Evolutionary conservation across 2,329 filamentous ascomycete species (phyloP).

Genomic region (Diaporthe sp.): DNA sequence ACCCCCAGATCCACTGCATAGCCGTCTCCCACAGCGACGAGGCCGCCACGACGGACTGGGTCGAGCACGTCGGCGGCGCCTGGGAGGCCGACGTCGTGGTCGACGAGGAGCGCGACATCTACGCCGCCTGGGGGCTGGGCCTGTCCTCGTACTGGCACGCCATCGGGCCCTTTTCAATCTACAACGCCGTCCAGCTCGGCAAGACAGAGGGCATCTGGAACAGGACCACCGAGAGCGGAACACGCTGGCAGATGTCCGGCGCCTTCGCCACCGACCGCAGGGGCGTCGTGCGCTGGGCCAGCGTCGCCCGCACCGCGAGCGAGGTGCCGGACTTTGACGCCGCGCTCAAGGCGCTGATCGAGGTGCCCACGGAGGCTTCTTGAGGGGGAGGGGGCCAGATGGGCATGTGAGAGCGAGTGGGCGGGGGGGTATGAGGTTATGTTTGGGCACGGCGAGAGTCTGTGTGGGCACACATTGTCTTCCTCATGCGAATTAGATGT

Average conservation of each 20-base stretch:
- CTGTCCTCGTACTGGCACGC: slow-evolving; percentile 73
- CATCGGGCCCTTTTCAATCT: slow-evolving; percentile 69
- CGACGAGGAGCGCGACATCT: slow-evolving; percentile 71
- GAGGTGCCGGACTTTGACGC: slow-evolving; percentile 68
- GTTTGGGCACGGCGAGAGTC: background rate
- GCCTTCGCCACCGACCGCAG: slow-evolving; percentile 71
- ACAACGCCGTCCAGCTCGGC: slow-evolving; percentile 69
- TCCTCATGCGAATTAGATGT: background rate
- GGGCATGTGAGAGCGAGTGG: too few relatives aligned
- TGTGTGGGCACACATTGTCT: background rate
- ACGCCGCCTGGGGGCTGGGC: slow-evolving; percentile 76
- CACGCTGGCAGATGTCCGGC: slow-evolving; percentile 77
- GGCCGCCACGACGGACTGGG: slow-evolving; percentile 69
- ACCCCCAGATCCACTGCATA: slow-evolving; percentile 65
- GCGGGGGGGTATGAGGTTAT: too few relatives aligned
- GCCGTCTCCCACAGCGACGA: slow-evolving; percentile 73
- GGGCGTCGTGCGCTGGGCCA: slow-evolving; percentile 67
- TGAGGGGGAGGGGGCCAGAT: background rate
- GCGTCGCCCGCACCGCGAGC: slow-evolving; percentile 62
- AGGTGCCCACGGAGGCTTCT: slow-evolving; percentile 6
- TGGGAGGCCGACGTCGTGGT: slow-evolving; percentile 72
- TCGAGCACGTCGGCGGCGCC: slow-evolving; percentile 67
- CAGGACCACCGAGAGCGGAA: slow-evolving; percentile 74
- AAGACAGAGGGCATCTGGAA: slow-evolving; percentile 77
- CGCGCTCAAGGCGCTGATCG: slow-evolving; percentile 50